Conservation (phyloP, 306 rosid genomes). For the Quercus robur region DNA sequence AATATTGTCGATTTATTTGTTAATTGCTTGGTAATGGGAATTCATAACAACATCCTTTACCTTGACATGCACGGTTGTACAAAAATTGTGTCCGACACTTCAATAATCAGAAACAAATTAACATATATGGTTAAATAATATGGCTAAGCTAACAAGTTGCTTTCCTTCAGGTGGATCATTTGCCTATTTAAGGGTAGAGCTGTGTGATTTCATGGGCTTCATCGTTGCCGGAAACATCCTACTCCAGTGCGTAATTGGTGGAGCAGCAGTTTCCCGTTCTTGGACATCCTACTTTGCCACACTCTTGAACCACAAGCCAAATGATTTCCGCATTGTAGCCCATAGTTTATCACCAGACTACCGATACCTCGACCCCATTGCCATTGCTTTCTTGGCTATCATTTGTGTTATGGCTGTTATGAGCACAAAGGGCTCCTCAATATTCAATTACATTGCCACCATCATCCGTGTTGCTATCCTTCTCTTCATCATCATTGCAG, state of each 20-base stretch:
- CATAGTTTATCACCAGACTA: slow-evolving; percentile 15
- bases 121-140: too few relatives aligned
- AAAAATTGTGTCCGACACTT: too few relatives aligned
- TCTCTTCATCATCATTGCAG: slow-evolving; percentile 67
- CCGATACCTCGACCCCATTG: slow-evolving; percentile 64
- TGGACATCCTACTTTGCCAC: slow-evolving; percentile 90
- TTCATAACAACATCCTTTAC: too few relatives aligned
- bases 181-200: slow-evolving; percentile 77
- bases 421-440: slow-evolving; percentile 82
- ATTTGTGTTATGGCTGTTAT: slow-evolving; percentile 49
- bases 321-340: slow-evolving; percentile 54
- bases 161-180: slow-evolving; percentile 61
- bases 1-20: too few relatives aligned
- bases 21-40: too few relatives aligned
- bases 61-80: too few relatives aligned
- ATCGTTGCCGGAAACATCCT: slow-evolving; percentile 79
- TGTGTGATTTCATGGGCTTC: slow-evolving; percentile 76
- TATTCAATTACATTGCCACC: slow-evolving; percentile 72
- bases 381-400: slow-evolving; percentile 39
- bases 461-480: slow-evolving; percentile 51
- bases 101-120: too few relatives aligned
- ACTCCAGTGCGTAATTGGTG: slow-evolving; percentile 53
- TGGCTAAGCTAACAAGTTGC: too few relatives aligned
- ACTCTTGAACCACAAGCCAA: slow-evolving; percentile 44
- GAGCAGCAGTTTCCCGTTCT: slow-evolving; percentile 74